phyloP scores from a whole-genome alignment of 75 land plant genomes.

The Cryptomeria japonica region DNA sequence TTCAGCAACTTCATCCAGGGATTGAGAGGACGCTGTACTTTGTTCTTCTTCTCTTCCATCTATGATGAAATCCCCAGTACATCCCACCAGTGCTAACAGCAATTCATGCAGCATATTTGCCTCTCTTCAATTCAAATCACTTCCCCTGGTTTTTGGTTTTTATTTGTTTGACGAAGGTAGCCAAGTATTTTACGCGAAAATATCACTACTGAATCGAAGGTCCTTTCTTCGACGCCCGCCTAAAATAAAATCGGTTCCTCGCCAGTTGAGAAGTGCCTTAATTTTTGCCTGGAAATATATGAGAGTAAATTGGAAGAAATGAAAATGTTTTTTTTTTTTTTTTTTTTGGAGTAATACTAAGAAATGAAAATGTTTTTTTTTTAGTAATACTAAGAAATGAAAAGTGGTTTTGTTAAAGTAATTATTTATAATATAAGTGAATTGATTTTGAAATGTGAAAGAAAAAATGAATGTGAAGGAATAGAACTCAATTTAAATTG shows the following conservation, averaged over 20 bases:
- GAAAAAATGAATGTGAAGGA: too few species aligned
- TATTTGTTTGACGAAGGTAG: not conserved
- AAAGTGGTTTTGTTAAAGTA: too few species aligned
- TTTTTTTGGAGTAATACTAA: too few species aligned
- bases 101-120: conserved; percentile 76
- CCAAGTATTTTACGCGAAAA: not conserved
- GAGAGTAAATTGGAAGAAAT: too few species aligned
- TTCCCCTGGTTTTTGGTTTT: not conserved
- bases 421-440: too few species aligned
- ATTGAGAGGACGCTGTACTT: conserved; percentile 10
- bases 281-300: too few species aligned
- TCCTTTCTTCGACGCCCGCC: not conserved
- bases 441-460: too few species aligned
- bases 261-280: not conserved
- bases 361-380: too few species aligned
- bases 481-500: too few species aligned
- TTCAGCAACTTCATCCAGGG: conserved; percentile 29
- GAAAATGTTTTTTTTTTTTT: too few species aligned
- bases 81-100: conserved; percentile 76
- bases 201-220: not conserved
- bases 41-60: conserved; percentile 69
- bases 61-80: conserved; percentile 91
- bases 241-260: not conserved
- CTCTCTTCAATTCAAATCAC: not conserved
- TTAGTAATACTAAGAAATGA: too few species aligned